Evolutionary conservation across 2,329 filamentous ascomycete species (phyloP).

Genomic region (Neonectria sp.): DNA sequence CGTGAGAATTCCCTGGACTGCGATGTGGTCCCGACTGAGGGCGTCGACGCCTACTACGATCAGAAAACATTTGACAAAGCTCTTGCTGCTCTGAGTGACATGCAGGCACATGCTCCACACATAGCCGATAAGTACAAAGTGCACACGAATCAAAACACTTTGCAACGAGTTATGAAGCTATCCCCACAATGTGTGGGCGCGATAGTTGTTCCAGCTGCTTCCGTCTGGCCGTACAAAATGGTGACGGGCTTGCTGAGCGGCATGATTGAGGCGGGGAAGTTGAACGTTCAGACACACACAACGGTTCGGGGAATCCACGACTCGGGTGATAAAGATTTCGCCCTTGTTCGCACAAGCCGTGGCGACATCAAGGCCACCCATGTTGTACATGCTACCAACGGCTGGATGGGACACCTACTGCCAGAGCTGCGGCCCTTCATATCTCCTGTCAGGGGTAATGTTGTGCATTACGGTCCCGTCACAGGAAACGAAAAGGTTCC

Average conservation of each 20-base stretch:
- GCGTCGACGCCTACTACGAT: slow-evolving; percentile 31
- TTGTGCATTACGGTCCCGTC: not conserved
- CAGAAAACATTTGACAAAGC: slow-evolving; percentile 32
- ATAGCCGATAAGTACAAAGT: slow-evolving; percentile 32
- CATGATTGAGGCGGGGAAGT: slow-evolving; percentile 12
- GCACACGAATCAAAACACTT: slow-evolving; percentile 16
- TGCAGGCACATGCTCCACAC: slow-evolving; percentile 26
- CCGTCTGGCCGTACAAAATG: slow-evolving; percentile 46
- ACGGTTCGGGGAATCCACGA: slow-evolving; percentile 31
- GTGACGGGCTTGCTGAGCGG: slow-evolving; percentile 31
- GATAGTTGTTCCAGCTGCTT: slow-evolving; percentile 36
- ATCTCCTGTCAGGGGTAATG: slow-evolving; percentile 26
- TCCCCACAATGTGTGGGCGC: slow-evolving; percentile 22
- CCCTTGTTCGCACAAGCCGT: slow-evolving; percentile 36
- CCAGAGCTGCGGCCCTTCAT: slow-evolving; percentile 39
- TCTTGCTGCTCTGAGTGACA: slow-evolving; percentile 34
- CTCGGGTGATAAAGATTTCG: slow-evolving; percentile 11
- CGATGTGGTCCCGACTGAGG: slow-evolving; percentile 29
- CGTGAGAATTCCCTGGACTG: slow-evolving; percentile 36
- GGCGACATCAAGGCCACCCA: slow-evolving; percentile 38
- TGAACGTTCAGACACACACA: slow-evolving; percentile 45
- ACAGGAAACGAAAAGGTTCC: not conserved
- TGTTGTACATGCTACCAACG: slow-evolving; percentile 47
- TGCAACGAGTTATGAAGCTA: slow-evolving; percentile 26
- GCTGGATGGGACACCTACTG: slow-evolving; percentile 43